Percentiles rank a stretch among this genome's conserved stretches.
Conservation (phyloP, 495 filamentous ascomycete species). For the Podospora tetraspora region DNA sequence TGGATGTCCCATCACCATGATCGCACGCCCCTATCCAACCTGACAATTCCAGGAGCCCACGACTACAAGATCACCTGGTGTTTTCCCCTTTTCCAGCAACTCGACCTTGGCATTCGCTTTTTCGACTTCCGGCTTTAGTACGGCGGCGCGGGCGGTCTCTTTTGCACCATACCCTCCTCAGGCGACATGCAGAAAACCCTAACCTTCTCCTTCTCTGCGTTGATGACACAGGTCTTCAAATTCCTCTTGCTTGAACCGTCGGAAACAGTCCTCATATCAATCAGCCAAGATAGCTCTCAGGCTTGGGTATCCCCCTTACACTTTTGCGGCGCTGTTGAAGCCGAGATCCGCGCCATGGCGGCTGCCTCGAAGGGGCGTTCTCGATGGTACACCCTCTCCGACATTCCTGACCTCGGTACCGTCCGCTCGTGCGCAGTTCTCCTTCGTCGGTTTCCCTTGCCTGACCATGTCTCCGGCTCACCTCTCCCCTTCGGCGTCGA, state of each 20-base stretch:
- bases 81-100: conserved; percentile 63
- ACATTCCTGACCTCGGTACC: conserved; percentile 71
- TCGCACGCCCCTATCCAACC: conserved; percentile 62
- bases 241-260: conserved; percentile 47
- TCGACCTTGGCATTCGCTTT: conserved; percentile 83
- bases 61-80: conserved; percentile 85
- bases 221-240: conserved; percentile 50
- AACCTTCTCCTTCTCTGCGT: no score
- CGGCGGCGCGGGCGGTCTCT: no score
- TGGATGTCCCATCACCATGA: conserved; percentile 75
- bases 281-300: conserved; percentile 58
- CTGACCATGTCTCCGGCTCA: no score
- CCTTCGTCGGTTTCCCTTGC: no score
- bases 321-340: conserved; percentile 24
- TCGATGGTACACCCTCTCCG: conserved; percentile 70
- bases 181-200: no score
- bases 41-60: conserved; percentile 88
- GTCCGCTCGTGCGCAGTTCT: conserved; percentile 43
- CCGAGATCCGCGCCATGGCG: conserved; percentile 18
- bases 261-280: conserved; percentile 82
- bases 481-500: no score
- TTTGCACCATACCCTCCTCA: conserved; percentile 10
- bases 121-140: conserved; percentile 66
- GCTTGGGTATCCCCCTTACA: conserved; percentile 57
- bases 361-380: conserved; percentile 42